These are phyloP conservation scores for Asclepias syriaca DNA, from an alignment of 257 asterid species.

Conservation along the genomic window DNA sequence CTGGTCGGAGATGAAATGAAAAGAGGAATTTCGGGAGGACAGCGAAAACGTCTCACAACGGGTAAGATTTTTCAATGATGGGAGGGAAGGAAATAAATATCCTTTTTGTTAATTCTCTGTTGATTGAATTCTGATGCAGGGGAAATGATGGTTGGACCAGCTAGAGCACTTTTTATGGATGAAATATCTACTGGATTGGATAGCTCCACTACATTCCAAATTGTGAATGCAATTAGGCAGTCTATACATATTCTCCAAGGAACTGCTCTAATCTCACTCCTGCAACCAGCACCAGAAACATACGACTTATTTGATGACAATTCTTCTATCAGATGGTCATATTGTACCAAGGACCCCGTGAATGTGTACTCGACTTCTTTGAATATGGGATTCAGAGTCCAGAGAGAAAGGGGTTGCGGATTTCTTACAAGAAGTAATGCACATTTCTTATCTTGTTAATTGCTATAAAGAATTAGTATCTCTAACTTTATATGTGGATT, in stretches of 20 bases:
- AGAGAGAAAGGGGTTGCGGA: slow-evolving; percentile 69
- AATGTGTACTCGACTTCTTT: slow-evolving; percentile 50
- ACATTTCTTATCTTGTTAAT: background rate
- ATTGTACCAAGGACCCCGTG: slow-evolving; percentile 82
- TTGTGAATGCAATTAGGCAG: slow-evolving; percentile 58
- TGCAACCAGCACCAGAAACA: slow-evolving; percentile 91
- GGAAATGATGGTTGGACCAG: slow-evolving; percentile 80
- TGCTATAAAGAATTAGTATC: background rate
- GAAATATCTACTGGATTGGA: slow-evolving; percentile 85
- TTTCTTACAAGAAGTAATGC: slow-evolving; percentile 27
- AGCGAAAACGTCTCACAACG: slow-evolving; percentile 79
- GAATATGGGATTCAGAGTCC: slow-evolving; percentile 73
- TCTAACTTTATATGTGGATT: background rate
- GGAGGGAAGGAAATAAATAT: too few species aligned
- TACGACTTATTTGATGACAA: slow-evolving; percentile 70
- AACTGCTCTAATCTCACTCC: slow-evolving; percentile 64
- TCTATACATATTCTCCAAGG: slow-evolving; percentile 56
- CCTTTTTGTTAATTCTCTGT: background rate
- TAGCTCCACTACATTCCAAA: slow-evolving; percentile 77
- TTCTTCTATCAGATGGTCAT: slow-evolving; percentile 73
- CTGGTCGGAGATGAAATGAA: slow-evolving; percentile 93
- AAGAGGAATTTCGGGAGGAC: slow-evolving; percentile 97
- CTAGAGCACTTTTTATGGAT: slow-evolving; percentile 74
- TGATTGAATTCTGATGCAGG: slow-evolving; percentile 36
- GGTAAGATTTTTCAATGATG: slow-evolving; percentile 33